Conservation (phyloP, 2,329 filamentous ascomycete species). For the Diaporthe australafricana region DNA sequence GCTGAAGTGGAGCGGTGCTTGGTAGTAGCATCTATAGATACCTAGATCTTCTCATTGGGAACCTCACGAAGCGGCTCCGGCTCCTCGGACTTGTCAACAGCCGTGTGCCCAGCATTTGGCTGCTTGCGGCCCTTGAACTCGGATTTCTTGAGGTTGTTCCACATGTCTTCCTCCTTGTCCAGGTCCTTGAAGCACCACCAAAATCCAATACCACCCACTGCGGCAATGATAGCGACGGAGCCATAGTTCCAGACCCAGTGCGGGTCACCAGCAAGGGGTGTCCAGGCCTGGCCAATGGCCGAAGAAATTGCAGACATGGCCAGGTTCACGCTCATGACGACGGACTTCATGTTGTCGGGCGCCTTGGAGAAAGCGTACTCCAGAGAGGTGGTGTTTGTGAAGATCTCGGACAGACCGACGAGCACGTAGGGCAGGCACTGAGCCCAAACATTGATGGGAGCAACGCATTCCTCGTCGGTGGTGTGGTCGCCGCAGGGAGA, state of each 20-base stretch:
- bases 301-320: slow-evolving; percentile 78
- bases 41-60: slow-evolving; percentile 29
- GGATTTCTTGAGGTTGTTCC: slow-evolving; percentile 70
- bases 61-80: background rate
- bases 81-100: slow-evolving; percentile 17
- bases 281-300: slow-evolving; percentile 77
- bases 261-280: slow-evolving; percentile 71
- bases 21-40: background rate
- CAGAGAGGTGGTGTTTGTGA: slow-evolving; percentile 69
- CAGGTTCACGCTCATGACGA: slow-evolving; percentile 77
- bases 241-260: slow-evolving; percentile 80
- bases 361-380: slow-evolving; percentile 85
- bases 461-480: slow-evolving; percentile 54
- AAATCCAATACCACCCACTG: slow-evolving; percentile 72
- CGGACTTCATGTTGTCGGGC: slow-evolving; percentile 82
- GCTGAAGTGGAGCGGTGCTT: too few relatives aligned
- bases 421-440: slow-evolving; percentile 64
- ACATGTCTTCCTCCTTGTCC: slow-evolving; percentile 74
- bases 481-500: slow-evolving; percentile 68
- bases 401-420: slow-evolving; percentile 64
- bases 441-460: slow-evolving; percentile 74
- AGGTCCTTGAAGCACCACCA: slow-evolving; percentile 76
- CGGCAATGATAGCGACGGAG: slow-evolving; percentile 70
- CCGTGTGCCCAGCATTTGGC: slow-evolving; percentile 45
- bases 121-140: slow-evolving; percentile 54